A percentile compares a stretch with the other conserved stretches of the same genome.
Conservation (phyloP, 164 flowering plant species). For the Vitis rupestris region DNA sequence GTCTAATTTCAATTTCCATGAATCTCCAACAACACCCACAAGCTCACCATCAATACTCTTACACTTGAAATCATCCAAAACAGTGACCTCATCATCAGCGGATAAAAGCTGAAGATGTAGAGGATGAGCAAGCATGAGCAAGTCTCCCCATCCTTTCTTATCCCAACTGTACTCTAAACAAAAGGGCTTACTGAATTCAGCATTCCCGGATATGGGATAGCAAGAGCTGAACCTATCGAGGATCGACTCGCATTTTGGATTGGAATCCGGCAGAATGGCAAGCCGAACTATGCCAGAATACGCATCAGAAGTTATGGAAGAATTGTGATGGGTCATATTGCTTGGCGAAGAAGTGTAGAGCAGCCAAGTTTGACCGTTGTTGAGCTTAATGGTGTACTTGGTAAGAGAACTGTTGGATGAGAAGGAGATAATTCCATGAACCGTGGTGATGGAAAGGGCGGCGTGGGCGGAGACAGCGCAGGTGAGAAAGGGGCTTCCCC, state of each 20-base stretch:
- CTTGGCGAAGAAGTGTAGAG: conserved; percentile 67
- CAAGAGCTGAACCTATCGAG: conserved; percentile 78
- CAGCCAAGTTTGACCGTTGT: conserved; percentile 85
- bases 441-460: conserved; percentile 51
- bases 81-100: conserved; percentile 22
- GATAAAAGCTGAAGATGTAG: conserved; percentile 62
- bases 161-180: conserved; percentile 79
- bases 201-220: conserved; percentile 74
- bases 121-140: conserved; percentile 84
- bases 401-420: conserved; percentile 37
- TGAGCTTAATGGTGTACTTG: conserved; percentile 60
- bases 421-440: conserved; percentile 55
- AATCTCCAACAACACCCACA: conserved; percentile 85
- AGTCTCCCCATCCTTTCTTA: conserved; percentile 81
- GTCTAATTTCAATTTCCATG: conserved; percentile 61
- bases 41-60: conserved; percentile 91
- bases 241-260: conserved; percentile 30
- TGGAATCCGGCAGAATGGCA: conserved; percentile 54
- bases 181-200: conserved; percentile 52
- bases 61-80: conserved; percentile 65
- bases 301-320: conserved; percentile 36
- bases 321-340: conserved; percentile 30
- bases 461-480: conserved; percentile 29
- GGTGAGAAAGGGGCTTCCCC: conserved; percentile 86
- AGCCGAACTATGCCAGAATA: conserved; percentile 72